Percentiles rank a stretch among this genome's conserved stretches.
Conservation (phyloP, 2,329 filamentous ascomycete species). For the Ciborinia camelliae region DNA sequence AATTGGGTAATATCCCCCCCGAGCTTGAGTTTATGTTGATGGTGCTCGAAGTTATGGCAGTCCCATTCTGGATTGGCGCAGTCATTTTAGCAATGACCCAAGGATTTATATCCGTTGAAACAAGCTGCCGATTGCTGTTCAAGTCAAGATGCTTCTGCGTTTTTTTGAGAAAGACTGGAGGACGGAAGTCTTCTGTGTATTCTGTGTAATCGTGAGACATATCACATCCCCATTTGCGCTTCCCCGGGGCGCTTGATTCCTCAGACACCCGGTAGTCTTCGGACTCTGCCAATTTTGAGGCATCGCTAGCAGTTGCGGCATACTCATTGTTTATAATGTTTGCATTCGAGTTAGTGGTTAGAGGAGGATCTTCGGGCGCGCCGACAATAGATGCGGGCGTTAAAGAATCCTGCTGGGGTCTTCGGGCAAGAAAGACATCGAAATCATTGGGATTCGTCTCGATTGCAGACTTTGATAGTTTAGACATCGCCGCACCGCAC, state of each 20-base stretch:
- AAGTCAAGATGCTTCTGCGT: neutral
- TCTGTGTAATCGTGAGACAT: slow-evolving; percentile 47
- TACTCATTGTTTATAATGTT: neutral
- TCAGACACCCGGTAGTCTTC: slow-evolving; percentile 1
- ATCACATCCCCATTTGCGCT: slow-evolving; percentile 40
- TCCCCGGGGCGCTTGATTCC: neutral
- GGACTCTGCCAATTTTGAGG: neutral
- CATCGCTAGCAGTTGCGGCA: neutral
- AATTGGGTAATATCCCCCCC: neutral
- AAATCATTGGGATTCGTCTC: slow-evolving; percentile 23
- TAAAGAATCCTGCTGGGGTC: slow-evolving; percentile 11
- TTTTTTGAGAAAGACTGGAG: neutral
- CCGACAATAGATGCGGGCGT: neutral
- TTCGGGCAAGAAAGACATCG: slow-evolving; percentile 31
- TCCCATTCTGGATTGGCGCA: slow-evolving; percentile 22
- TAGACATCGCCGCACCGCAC: neutral
- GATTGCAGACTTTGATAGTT: neutral
- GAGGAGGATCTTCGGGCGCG: neutral
- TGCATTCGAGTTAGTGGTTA: neutral
- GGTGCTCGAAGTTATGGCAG: neutral
- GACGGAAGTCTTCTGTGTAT: slow-evolving; percentile 39
- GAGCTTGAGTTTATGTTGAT: slow-evolving; percentile 7
- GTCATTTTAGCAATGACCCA: slow-evolving; percentile 43
- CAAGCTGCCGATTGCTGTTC: neutral
- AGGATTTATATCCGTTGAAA: slow-evolving; percentile 37